Evolutionary conservation across 2,329 filamentous ascomycete genomes (phyloP), one percentile per base, ranked within the genome.

Genomic region (Diaporthe citri): DNA sequence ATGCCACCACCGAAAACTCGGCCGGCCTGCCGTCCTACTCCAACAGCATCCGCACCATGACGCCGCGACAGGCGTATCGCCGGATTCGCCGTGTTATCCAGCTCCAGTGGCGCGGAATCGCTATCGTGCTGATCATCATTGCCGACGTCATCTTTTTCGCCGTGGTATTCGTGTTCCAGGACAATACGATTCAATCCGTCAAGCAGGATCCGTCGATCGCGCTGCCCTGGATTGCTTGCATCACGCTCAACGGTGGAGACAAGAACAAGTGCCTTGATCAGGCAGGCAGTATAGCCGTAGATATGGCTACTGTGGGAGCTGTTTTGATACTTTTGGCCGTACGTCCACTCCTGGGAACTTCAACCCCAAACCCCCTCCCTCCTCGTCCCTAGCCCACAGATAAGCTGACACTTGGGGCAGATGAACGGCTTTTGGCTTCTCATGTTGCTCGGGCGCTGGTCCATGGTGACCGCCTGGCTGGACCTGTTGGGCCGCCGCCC

Each of bases 141-240:
- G 90, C 91, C 75, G 96, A 98, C 82, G 95, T 98, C 77, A 92
- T 98, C 80, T 98, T 98, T 88, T 98, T 98, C 84, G 93, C 96
- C 2, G 88, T 98, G 60, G 90, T 98, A 72, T 98, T 98, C 82
- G 93, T 98, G 66, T 94, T 95, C 82, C 90, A 98, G 81, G 94
- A 97, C 83, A 93, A 93, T 79, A 90, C 93, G 31, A 89, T 94
- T 17, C 85, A 90, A 71, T 89, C 90, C 4, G 84, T 89, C 28
- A 88, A 89, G 52, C 88, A 91, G 48, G 80, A 93, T 71, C 86
- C 86, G 0, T 77, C 41, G 1, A 88, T 90, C 36, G 90, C 93
- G 2, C 76, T 84, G 48, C 87, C 88, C 4, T 98, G 95, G 94
- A 82, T 97, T 1, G 15, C 82, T 0, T 99, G 97, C 80, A 87